Conservation (phyloP, 352 stramenopile species). For the Phytophthora melonis region DNA sequence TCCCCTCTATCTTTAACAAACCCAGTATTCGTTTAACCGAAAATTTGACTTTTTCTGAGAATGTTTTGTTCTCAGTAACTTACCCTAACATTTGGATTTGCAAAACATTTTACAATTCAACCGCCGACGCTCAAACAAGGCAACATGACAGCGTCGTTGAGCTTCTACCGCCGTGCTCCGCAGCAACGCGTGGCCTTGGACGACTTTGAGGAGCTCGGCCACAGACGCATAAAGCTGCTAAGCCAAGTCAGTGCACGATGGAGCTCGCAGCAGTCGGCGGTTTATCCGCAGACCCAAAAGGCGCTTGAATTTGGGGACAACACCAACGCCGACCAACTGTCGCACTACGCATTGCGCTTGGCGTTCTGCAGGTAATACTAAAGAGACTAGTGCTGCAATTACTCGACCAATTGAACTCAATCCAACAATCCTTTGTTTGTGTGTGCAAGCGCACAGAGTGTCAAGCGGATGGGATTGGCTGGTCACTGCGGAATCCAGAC, state of each 20-base stretch:
- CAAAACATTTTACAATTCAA: not conserved
- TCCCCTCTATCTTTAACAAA: not conserved
- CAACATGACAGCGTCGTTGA: conserved; percentile 11
- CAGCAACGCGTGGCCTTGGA: conserved; percentile 92
- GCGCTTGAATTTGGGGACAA: conserved; percentile 26
- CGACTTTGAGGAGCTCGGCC: conserved; percentile 93
- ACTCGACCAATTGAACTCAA: conserved; percentile 7
- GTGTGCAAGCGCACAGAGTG: conserved; percentile 43
- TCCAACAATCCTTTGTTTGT: not conserved
- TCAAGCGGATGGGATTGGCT: conserved; percentile 60
- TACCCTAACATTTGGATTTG: not conserved
- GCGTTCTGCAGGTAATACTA: conserved; percentile 60
- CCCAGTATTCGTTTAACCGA: no score
- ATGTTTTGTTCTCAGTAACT: no score
- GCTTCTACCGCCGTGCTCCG: conserved; percentile 90
- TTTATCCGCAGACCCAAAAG: conserved; percentile 1
- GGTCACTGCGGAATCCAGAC: conserved; percentile 55
- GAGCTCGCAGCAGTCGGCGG: not conserved
- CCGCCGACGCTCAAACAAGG: not conserved
- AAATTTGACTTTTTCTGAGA: no score
- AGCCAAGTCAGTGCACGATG: conserved; percentile 28
- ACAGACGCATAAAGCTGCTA: conserved; percentile 71
- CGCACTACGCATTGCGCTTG: conserved; percentile 61
- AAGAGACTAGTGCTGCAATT: not conserved
- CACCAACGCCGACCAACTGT: conserved; percentile 39